Base-by-base conservation (phyloP, 2,329 filamentous ascomycete genomes). In the Epichloe aotearoae region DNA sequence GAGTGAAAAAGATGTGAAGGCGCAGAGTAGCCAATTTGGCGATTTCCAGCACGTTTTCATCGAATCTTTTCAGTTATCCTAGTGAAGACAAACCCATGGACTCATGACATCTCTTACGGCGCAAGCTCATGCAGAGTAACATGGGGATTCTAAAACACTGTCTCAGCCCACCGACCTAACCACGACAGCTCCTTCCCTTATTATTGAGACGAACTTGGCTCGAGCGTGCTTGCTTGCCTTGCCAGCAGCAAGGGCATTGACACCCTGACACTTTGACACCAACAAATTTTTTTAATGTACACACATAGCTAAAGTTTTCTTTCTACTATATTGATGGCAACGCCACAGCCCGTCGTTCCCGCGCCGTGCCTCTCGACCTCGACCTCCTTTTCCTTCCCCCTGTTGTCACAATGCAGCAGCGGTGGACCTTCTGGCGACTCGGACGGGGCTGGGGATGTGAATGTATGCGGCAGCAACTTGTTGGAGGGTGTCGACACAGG, bases 151-250 rank as follows among this genome's bases (percentile, higher is more conserved):
- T n/a, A 17, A 51, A 47, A 34, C 36, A 34, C 34, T 47, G 47
- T 52, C 51, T 50, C 40, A 53, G 45, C 37, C 47, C 34, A 40
- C 30, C 26, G 17, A 33, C 30, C 26, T 19, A 17, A 15, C n/a
- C 42, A 48, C 47, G 26, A 42, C 47, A 48, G 42, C 40, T 45
- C 26, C 45, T 36, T 44, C 33, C 17, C 39, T 8, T 33, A 14
- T 26, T 8, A 8, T 50, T 46, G 36, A 45, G 45, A 50, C 46
- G 45, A 48, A 53, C 48, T 39, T 47, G 51, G 48, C 44, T 50
- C 45, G 48, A 48, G 48, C 49, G 51, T 50, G 19, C 45, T 41
- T 50, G 19, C 45, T 41, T 50, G 43, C 39, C 40, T 36, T 41
- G 38, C 17, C 11, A 41, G 42, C 23, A 33, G 42, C 42, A 34